Evolutionary conservation across 2,329 filamentous ascomycete genomes (phyloP).

Genomic region (Chrysoporthe austroafricana): DNA sequence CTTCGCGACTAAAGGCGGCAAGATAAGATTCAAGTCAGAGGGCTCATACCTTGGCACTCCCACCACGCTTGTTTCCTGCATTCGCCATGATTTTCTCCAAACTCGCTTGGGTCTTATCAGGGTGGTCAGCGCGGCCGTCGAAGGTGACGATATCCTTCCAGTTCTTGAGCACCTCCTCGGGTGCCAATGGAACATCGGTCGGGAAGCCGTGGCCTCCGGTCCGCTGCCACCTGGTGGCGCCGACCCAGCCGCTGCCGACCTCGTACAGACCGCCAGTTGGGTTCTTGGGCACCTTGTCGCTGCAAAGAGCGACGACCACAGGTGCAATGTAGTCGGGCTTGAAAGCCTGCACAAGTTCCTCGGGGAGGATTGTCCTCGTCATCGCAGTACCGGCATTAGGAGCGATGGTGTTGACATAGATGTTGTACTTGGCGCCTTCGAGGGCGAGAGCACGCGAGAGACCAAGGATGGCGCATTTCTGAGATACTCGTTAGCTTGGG

Average conservation of each 20-base stretch:
- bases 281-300: slow-evolving; percentile 83
- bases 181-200: slow-evolving; percentile 78
- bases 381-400: slow-evolving; percentile 96
- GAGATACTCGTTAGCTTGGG: slow-evolving; percentile 38
- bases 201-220: slow-evolving; percentile 90
- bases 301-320: slow-evolving; percentile 80
- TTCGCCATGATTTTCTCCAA: slow-evolving; percentile 80
- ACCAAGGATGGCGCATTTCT: slow-evolving; percentile 92
- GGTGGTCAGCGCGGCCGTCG: slow-evolving; percentile 85
- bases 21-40: slow-evolving; percentile 32
- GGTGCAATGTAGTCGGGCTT: slow-evolving; percentile 99
- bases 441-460: slow-evolving; percentile 91
- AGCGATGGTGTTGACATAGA: slow-evolving; percentile 96
- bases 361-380: slow-evolving; percentile 91
- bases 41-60: slow-evolving; percentile 61
- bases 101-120: slow-evolving; percentile 75
- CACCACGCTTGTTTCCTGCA: slow-evolving; percentile 73
- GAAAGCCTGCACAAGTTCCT: slow-evolving; percentile 97
- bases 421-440: slow-evolving; percentile 96
- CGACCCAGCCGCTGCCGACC: slow-evolving; percentile 92
- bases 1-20: slow-evolving; percentile 12
- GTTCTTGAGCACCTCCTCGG: slow-evolving; percentile 77
- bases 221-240: slow-evolving; percentile 92
- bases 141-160: slow-evolving; percentile 86
- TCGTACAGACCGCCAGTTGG: slow-evolving; percentile 90